Evolutionary conservation across 345 rosid genomes (phyloP).

Genomic region (Citrus sinensis): DVS_A1.0 CM039166.1:12466001-12466500

Average conservation of each 20-base stretch:
- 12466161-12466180: constrained; percentile 17
- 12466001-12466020: constrained; percentile 39
- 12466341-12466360: constrained; percentile 53
- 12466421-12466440: constrained; percentile 34
- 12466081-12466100: constrained; percentile 43
- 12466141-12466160: constrained; percentile 15
- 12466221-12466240: neutral
- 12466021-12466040: constrained; percentile 38
- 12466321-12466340: constrained; percentile 47
- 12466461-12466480: constrained; percentile 74
- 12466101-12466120: constrained; percentile 25
- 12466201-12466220: constrained; percentile 11
- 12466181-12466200: constrained; percentile 30
- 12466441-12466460: constrained; percentile 78
- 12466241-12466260: constrained; percentile 3
- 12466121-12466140: neutral
- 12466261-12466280: constrained; percentile 34
- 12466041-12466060: constrained; percentile 9
- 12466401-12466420: constrained; percentile 50
- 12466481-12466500: constrained; percentile 79
- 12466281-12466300: constrained; percentile 58
- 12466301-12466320: constrained; percentile 32
- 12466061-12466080: constrained; percentile 46
- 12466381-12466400: constrained; percentile 70
- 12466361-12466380: constrained; percentile 56